phyloP scores from a whole-genome alignment of 2,329 filamentous ascomycete species.

The Aureobasidium sp. region DNA sequence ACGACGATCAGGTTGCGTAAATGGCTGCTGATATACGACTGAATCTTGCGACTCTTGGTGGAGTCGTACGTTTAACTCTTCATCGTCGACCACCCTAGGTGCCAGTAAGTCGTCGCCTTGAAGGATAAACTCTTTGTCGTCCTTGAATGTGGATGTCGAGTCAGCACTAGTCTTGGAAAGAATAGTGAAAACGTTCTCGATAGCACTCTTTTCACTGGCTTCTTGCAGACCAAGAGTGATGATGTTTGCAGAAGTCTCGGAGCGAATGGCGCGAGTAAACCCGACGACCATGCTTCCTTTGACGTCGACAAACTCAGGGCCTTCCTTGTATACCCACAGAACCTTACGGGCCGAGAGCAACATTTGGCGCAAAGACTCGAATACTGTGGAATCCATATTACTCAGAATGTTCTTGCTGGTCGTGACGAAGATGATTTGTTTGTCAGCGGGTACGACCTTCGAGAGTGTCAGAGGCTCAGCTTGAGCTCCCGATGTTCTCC shows the following conservation, averaged over 20 bases:
- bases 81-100: neutral
- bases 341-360: neutral
- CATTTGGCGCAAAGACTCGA: neutral
- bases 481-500: neutral
- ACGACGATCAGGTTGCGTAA: conserved; percentile 3
- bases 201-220: neutral
- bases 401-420: neutral
- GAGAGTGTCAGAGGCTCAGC: neutral
- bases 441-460: neutral
- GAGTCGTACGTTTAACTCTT: neutral
- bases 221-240: neutral
- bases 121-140: conserved; percentile 4
- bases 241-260: conserved; percentile 4
- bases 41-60: conserved; percentile 2
- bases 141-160: neutral
- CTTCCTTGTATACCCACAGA: neutral
- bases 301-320: neutral
- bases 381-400: neutral
- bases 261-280: neutral
- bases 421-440: neutral
- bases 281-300: conserved; percentile 4
- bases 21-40: neutral
- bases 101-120: neutral
- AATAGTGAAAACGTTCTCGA: neutral
- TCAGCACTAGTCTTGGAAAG: neutral